Evolutionary conservation across 225 moss, liverwort and hornwort species (phyloP).

Genomic region (Marchantia polymorpha): DNA sequence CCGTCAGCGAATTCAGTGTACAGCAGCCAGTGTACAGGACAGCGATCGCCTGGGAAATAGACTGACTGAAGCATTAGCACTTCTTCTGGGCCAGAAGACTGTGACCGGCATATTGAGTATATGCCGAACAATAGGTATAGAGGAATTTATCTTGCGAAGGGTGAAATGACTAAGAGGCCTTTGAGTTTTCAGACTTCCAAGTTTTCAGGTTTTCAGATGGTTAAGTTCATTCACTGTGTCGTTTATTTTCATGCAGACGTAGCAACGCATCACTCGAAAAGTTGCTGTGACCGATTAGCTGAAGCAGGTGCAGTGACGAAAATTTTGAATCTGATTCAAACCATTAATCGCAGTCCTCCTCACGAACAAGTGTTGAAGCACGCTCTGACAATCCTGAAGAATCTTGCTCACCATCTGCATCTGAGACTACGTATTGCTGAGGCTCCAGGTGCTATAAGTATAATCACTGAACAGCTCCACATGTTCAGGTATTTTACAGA

Average conservation of each 20-base stretch:
- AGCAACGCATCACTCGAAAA: conserved; percentile 68
- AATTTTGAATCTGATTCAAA: conserved; percentile 66
- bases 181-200: too few relatives aligned
- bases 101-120: conserved; percentile 72
- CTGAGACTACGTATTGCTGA: conserved; percentile 52
- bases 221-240: background rate
- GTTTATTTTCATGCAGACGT: conserved; percentile 46
- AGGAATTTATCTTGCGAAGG: too few relatives aligned
- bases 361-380: conserved; percentile 89
- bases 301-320: conserved; percentile 68
- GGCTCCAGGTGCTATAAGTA: conserved; percentile 57
- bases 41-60: conserved; percentile 70
- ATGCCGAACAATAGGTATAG: conserved; percentile 72
- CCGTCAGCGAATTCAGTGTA: conserved; percentile 63
- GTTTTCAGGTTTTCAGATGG: background rate
- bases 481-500: conserved; percentile 57
- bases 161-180: too few relatives aligned
- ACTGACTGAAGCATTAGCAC: conserved; percentile 64
- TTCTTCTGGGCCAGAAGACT: conserved; percentile 63
- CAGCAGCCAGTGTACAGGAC: conserved; percentile 62
- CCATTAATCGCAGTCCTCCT: conserved; percentile 75
- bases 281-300: conserved; percentile 70
- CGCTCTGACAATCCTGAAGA: conserved; percentile 69
- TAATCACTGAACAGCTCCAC: conserved; percentile 63
- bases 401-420: conserved; percentile 58